phyloP scores from a whole-genome alignment of 2,329 filamentous ascomycete species.

The Trichoderma sp. region DNA sequence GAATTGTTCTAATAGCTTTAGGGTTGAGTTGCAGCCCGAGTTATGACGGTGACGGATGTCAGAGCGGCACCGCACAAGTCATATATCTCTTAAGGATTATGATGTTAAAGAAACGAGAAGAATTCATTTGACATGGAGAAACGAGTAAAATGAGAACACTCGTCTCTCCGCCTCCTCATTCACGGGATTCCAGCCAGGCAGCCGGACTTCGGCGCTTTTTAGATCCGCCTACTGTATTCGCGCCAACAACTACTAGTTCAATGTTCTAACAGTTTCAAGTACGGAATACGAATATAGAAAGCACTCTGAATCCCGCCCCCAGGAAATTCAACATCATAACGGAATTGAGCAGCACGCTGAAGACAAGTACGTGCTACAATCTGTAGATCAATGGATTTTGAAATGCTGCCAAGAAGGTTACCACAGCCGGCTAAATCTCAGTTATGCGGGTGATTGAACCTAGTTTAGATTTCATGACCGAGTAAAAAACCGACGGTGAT shows the following conservation, averaged over 20 bases:
- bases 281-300: not conserved
- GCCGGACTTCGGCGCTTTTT: slow-evolving; percentile 1
- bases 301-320: not conserved
- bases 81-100: not conserved
- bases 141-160: not conserved
- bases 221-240: not conserved
- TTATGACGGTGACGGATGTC: not conserved
- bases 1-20: not conserved
- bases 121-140: not conserved
- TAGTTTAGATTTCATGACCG: no score
- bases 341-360: not conserved
- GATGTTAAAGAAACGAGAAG: not conserved
- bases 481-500: not conserved
- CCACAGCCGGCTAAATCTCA: not conserved
- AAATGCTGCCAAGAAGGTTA: not conserved
- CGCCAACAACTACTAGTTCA: not conserved
- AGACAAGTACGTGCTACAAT: not conserved
- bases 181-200: not conserved
- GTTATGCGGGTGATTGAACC: not conserved
- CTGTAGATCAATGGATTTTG: not conserved
- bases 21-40: not conserved
- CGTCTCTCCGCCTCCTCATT: not conserved
- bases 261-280: not conserved
- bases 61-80: not conserved
- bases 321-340: not conserved